Evolutionary conservation across 345 rosid species (phyloP).

Genomic region (Populus deltoides): DNA sequence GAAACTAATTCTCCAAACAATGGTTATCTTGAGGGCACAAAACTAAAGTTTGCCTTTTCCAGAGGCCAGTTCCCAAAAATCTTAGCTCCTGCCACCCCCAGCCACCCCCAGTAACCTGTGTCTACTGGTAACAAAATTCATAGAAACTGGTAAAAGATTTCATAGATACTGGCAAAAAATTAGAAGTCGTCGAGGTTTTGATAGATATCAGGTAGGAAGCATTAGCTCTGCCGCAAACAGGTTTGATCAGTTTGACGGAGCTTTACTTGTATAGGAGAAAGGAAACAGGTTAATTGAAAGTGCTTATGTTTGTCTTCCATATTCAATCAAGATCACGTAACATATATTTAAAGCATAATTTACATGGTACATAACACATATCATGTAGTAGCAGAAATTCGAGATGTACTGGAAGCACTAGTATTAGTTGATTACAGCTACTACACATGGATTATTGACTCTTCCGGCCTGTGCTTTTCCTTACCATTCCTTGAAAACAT

Average conservation of each 20-base stretch:
- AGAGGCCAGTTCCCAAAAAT: not conserved
- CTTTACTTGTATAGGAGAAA: not conserved
- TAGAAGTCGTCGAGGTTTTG: not conserved
- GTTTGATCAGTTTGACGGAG: not conserved
- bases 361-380: no score
- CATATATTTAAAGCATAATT: no score
- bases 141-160: not conserved
- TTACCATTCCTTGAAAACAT: not conserved
- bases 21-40: not conserved
- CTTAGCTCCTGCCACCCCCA: not conserved
- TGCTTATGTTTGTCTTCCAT: no score
- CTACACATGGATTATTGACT: not conserved
- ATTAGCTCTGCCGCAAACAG: not conserved
- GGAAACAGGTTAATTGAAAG: no score
- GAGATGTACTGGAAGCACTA: no score
- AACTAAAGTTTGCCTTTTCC: not conserved
- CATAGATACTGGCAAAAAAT: not conserved
- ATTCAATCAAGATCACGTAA: no score
- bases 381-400: no score
- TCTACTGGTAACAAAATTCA: not conserved
- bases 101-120: not conserved
- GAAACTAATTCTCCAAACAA: not conserved
- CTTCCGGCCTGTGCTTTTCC: not conserved
- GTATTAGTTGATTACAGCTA: not conserved
- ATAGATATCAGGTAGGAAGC: not conserved